Evolutionary conservation across 345 rosid species (phyloP).

Genomic region (Ceriops decandra): DNA sequence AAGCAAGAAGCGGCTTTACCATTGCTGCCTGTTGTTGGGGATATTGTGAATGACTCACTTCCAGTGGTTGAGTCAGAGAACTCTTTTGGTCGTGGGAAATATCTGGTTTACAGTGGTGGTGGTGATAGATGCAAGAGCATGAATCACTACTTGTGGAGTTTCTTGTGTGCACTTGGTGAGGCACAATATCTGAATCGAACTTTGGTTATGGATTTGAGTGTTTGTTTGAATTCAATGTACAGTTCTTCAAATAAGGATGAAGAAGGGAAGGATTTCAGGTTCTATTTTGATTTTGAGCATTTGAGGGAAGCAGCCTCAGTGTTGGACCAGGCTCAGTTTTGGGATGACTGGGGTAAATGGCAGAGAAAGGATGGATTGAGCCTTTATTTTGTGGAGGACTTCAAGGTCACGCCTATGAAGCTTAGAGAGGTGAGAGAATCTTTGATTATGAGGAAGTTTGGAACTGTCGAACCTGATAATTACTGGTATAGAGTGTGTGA

Average conservation of each 20-base stretch:
- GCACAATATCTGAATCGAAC: conserved; percentile 92
- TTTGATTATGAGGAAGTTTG: conserved; percentile 92
- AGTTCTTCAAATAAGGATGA: conserved; percentile 72
- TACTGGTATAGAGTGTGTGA: conserved; percentile 97
- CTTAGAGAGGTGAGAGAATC: conserved; percentile 61
- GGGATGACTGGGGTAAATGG: conserved; percentile 82
- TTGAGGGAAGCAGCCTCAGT: conserved; percentile 83
- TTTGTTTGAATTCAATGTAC: conserved; percentile 76
- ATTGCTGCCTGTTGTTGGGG: conserved; percentile 68
- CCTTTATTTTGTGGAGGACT: conserved; percentile 72
- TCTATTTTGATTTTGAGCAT: conserved; percentile 97
- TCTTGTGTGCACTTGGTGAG: conserved; percentile 94
- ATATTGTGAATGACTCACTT: conserved; percentile 71
- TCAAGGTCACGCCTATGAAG: conserved; percentile 71
- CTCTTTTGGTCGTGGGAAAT: conserved; percentile 59
- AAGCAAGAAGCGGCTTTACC: conserved; percentile 30
- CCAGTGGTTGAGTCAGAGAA: conserved; percentile 72
- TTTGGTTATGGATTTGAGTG: conserved; percentile 78
- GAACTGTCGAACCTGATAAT: conserved; percentile 86
- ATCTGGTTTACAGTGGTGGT: conserved; percentile 75
- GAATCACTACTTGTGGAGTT: conserved; percentile 97
- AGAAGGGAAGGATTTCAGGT: conserved; percentile 93
- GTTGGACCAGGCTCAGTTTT: conserved; percentile 79
- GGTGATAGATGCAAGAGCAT: conserved; percentile 95
- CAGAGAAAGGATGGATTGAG: conserved; percentile 48